Percentiles rank a stretch among this genome's conserved stretches.
Evolutionary conservation across 345 rosid genomes (phyloP).

Genomic region (Aquilaria sinensis): DNA sequence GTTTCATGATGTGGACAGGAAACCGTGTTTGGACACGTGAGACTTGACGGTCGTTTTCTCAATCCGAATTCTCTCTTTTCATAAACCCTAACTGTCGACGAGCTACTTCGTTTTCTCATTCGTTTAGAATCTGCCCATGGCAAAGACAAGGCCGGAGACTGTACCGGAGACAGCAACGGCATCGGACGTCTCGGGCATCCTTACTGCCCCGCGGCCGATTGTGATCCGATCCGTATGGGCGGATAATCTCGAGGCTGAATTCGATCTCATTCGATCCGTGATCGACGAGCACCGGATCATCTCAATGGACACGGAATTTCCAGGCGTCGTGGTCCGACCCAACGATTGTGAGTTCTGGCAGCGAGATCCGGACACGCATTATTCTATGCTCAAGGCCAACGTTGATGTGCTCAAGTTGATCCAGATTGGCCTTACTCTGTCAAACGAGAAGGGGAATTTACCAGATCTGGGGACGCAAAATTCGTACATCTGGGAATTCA

Average conservation of each 20-base stretch:
- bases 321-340: background rate
- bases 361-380: background rate
- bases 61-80: too few species aligned
- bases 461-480: background rate
- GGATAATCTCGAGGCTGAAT: background rate
- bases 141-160: too few species aligned
- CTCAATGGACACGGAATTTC: background rate
- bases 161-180: too few species aligned
- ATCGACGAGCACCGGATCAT: background rate
- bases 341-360: too few species aligned
- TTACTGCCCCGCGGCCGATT: background rate
- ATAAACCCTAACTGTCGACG: too few species aligned
- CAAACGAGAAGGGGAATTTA: background rate
- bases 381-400: slow-evolving; percentile 1
- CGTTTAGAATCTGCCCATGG: too few species aligned
- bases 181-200: too few species aligned
- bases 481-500: slow-evolving; percentile 3
- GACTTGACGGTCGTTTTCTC: too few species aligned
- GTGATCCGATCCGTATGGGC: background rate
- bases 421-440: slow-evolving; percentile 5
- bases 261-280: background rate
- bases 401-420: background rate
- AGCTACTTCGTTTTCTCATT: too few species aligned
- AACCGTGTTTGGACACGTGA: too few species aligned
- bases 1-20: too few species aligned